These are phyloP conservation scores for Tephrocybe sp. DNA, from an alignment of 768 basidiomycete species.

Conservation along the genomic window DNA sequence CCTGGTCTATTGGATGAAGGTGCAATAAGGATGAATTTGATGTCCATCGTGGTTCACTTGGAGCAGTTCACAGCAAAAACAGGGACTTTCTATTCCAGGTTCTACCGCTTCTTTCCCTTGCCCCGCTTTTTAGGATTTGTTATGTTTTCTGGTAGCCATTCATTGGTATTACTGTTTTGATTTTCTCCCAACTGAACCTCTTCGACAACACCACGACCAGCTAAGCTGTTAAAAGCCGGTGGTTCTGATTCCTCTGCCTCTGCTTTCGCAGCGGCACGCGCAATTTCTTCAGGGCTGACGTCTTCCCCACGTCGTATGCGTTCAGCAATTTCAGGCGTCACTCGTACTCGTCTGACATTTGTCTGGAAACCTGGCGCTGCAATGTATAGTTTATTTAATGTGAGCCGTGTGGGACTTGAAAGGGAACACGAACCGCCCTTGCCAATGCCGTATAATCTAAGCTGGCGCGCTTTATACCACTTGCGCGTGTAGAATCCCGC, in stretches of 20 bases:
- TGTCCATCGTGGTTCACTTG: background rate
- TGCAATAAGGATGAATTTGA: background rate
- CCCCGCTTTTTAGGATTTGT: conserved; percentile 38
- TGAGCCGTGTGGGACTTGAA: background rate
- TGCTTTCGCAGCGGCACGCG: conserved; percentile 40
- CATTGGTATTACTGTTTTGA: conserved; percentile 30
- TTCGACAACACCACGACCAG: conserved; percentile 12
- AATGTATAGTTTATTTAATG: conserved; percentile 1
- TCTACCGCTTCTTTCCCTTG: conserved; percentile 19
- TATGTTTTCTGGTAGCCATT: conserved; percentile 50
- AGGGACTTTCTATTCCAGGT: no score
- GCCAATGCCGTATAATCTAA: conserved; percentile 50
- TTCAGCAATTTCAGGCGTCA: conserved; percentile 54
- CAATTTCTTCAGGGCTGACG: conserved; percentile 52
- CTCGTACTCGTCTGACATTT: conserved; percentile 43
- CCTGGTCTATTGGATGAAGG: background rate
- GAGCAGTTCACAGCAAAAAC: no score
- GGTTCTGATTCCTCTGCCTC: conserved; percentile 27
- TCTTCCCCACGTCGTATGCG: conserved; percentile 49
- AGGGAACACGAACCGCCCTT: conserved; percentile 42
- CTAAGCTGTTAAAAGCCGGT: conserved; percentile 10
- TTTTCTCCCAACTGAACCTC: conserved; percentile 12
- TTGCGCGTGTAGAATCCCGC: conserved; percentile 45
- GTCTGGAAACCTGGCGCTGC: conserved; percentile 56
- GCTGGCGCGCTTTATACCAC: conserved; percentile 45